phyloP scores from a whole-genome alignment of 2,329 filamentous ascomycete species.

The Xylariomycetidae sp. region DNA sequence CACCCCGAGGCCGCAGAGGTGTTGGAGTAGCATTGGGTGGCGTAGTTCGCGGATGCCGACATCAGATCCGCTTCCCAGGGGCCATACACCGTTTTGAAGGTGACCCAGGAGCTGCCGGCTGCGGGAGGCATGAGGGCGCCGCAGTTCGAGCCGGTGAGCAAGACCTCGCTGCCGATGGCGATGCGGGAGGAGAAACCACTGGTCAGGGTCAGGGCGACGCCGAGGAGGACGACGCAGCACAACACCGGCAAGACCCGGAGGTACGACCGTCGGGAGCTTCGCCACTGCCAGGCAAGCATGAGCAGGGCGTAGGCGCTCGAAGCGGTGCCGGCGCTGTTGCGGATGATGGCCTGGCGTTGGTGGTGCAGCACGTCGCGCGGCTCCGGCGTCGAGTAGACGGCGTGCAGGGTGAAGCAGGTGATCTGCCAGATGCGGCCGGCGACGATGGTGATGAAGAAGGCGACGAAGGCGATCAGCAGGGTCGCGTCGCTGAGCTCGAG shows the following conservation, averaged over 20 bases:
- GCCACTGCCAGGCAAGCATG: constrained; percentile 11
- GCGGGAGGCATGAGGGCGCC: not conserved
- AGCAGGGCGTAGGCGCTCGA: constrained; percentile 5
- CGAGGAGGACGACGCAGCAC: not conserved
- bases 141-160: constrained; percentile 5
- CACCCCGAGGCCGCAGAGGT: constrained; percentile 1
- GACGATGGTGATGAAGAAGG: constrained; percentile 24
- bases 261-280: not conserved
- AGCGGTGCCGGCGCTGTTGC: constrained; percentile 10
- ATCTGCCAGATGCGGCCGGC: constrained; percentile 17
- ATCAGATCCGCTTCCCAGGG: constrained; percentile 1
- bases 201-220: constrained; percentile 1
- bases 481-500: constrained; percentile 21
- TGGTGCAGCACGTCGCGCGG: constrained; percentile 20
- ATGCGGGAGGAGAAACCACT: constrained; percentile 6
- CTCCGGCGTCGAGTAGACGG: constrained; percentile 7
- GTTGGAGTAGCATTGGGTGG: constrained; percentile 14
- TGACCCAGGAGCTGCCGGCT: not conserved
- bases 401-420: constrained; percentile 15
- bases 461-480: constrained; percentile 28
- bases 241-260: constrained; percentile 1
- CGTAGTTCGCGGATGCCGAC: constrained; percentile 9
- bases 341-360: constrained; percentile 19
- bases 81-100: not conserved
- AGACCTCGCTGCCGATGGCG: constrained; percentile 5